Conservation (phyloP, 176 grass and related monocot species). For the Oryza coarctata region DNA sequence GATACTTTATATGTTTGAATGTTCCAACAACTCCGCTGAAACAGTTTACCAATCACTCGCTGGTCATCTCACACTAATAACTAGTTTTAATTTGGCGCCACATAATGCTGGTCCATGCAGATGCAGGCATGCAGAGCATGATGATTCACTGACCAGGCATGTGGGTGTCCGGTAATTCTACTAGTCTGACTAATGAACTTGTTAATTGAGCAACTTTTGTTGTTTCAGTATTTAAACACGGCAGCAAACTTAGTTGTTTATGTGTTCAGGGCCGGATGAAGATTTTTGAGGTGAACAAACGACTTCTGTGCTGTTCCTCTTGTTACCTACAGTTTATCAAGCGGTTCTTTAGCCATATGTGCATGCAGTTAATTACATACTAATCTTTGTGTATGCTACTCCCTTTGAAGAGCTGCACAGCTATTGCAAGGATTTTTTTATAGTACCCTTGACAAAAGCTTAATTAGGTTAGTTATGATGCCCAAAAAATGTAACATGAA, state of each 20-base stretch:
- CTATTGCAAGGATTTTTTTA: too few relatives aligned
- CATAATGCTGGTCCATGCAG: not conserved
- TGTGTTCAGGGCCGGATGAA: not conserved
- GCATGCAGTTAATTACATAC: too few relatives aligned
- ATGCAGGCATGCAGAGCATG: not conserved
- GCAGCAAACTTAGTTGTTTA: not conserved
- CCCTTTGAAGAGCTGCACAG: too few relatives aligned
- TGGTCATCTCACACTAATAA: not conserved
- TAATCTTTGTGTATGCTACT: not conserved
- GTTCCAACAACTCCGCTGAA: not conserved
- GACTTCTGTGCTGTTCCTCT: not conserved
- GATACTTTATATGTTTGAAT: not conserved
- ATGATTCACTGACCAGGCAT: not conserved
- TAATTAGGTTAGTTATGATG: not conserved
- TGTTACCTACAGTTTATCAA: not conserved
- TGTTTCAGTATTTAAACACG: not conserved
- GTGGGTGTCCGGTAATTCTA: not conserved
- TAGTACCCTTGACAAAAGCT: too few relatives aligned
- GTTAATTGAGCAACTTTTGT: not conserved
- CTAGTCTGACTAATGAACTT: not conserved
- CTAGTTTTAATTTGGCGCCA: not conserved
- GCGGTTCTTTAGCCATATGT: not conserved
- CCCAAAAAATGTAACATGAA: not conserved
- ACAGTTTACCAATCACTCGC: not conserved
- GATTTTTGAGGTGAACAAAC: not conserved